These are phyloP conservation scores for Monilinia aucupariae DNA, from an alignment of 2,329 filamentous ascomycete genomes.

Conservation along the genomic window DNA sequence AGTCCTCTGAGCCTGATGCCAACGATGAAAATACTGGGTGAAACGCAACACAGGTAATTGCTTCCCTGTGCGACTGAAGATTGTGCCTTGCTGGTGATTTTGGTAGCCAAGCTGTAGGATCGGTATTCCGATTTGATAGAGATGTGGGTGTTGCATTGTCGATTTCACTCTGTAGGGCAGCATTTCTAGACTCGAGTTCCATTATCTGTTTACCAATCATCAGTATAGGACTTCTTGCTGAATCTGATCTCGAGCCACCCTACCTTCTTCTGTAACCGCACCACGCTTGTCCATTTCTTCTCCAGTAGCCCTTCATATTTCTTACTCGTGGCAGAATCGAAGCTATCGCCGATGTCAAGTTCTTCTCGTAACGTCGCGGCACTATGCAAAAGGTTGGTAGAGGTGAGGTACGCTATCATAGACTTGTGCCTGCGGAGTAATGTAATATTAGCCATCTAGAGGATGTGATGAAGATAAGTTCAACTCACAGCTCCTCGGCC, in stretches of 20 bases:
- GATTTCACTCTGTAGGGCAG: slow-evolving; percentile 71
- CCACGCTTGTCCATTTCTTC: slow-evolving; percentile 98
- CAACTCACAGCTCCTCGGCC: slow-evolving; percentile 78
- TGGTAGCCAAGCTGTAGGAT: slow-evolving; percentile 84
- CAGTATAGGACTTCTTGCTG: slow-evolving; percentile 7
- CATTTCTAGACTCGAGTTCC: slow-evolving; percentile 76
- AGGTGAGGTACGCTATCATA: slow-evolving; percentile 80
- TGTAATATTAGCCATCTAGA: slow-evolving; percentile 24
- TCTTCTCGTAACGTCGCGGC: slow-evolving; percentile 72
- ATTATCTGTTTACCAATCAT: slow-evolving; percentile 61
- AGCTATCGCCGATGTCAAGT: slow-evolving; percentile 60
- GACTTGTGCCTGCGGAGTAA: slow-evolving; percentile 69
- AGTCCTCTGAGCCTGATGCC: slow-evolving; percentile 86
- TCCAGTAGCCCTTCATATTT: slow-evolving; percentile 92
- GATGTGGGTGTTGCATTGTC: slow-evolving; percentile 74
- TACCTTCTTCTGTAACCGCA: slow-evolving; percentile 92
- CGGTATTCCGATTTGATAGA: slow-evolving; percentile 72
- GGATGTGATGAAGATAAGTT: slow-evolving; percentile 12
- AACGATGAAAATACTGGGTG: slow-evolving; percentile 87
- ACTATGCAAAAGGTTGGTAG: slow-evolving; percentile 64
- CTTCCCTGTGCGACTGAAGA: slow-evolving; percentile 73
- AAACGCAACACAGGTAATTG: slow-evolving; percentile 84
- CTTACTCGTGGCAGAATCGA: slow-evolving; percentile 77
- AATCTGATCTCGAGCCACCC: slow-evolving; percentile 21
- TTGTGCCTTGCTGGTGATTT: slow-evolving; percentile 73